Evolutionary conservation across 768 basidiomycete species (phyloP).

Genomic region (Boletus bicolor): DNA sequence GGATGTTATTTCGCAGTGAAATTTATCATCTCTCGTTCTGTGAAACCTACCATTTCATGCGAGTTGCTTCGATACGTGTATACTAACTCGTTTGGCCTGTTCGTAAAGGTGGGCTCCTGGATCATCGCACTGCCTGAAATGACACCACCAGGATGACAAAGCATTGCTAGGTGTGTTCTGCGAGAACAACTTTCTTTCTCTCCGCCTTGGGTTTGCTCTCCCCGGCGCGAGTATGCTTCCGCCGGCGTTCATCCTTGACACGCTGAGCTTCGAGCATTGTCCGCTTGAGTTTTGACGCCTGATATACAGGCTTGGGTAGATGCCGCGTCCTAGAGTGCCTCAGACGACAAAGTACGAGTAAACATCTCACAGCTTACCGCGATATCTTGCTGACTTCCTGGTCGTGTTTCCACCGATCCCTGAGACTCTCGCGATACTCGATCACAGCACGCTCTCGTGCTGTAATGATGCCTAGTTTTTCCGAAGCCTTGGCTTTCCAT

Average conservation of each 20-base stretch:
- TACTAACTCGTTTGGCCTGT: neutral
- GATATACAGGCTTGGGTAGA: constrained; percentile 88
- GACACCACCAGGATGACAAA: constrained; percentile 12
- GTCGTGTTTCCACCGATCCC: constrained; percentile 87
- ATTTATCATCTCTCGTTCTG: neutral
- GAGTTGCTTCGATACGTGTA: neutral
- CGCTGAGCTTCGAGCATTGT: constrained; percentile 89
- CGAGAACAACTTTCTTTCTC: constrained; percentile 81
- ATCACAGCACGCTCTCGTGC: constrained; percentile 87
- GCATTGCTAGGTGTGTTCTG: constrained; percentile 55
- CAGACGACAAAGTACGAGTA: constrained; percentile 1
- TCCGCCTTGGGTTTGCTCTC: constrained; percentile 87
- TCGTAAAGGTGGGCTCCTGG: neutral
- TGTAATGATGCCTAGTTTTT: constrained; percentile 88
- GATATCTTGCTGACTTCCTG: constrained; percentile 75
- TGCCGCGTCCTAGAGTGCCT: constrained; percentile 58
- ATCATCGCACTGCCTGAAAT: constrained; percentile 5
- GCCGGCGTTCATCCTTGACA: constrained; percentile 90
- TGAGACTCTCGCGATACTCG: constrained; percentile 87
- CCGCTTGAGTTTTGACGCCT: constrained; percentile 80
- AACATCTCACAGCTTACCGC: constrained; percentile 49
- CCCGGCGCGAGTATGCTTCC: constrained; percentile 85
- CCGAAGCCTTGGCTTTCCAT: constrained; percentile 93
- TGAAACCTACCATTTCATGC: constrained; percentile 1
- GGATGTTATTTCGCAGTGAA: constrained; percentile 30